A percentile compares a stretch with the other conserved stretches of the same genome.
Conservation (phyloP, 306 rosid genomes). For the Rosa multiflora region DNA sequence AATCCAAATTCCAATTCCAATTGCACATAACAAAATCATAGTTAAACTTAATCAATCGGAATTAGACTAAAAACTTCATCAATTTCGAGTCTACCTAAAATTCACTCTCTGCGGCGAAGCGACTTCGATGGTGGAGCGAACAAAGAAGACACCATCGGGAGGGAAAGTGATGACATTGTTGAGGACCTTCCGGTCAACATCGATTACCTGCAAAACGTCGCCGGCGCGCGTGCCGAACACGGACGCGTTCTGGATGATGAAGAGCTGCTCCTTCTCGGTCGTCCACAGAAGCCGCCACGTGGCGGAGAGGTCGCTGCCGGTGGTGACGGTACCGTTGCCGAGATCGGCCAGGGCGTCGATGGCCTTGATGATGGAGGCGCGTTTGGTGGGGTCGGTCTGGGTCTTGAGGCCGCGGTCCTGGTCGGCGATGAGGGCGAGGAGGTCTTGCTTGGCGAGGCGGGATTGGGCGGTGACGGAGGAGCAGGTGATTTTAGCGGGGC, state of each 20-base stretch:
- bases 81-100: slow-evolving; percentile 51
- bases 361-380: slow-evolving; percentile 51
- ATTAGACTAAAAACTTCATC: background rate
- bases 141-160: slow-evolving; percentile 92
- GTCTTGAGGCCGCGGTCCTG: slow-evolving; percentile 81
- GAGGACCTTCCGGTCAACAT: slow-evolving; percentile 50
- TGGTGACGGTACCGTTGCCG: slow-evolving; percentile 52
- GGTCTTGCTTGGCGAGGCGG: slow-evolving; percentile 49
- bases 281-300: slow-evolving; percentile 96
- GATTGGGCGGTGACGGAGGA: slow-evolving; percentile 60
- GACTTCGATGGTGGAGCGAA: slow-evolving; percentile 66
- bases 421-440: slow-evolving; percentile 71
- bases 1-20: background rate
- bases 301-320: slow-evolving; percentile 59
- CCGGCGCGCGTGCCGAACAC: slow-evolving; percentile 78
- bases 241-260: slow-evolving; percentile 69
- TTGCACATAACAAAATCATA: background rate
- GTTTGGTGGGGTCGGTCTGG: slow-evolving; percentile 45
- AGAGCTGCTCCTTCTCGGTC: slow-evolving; percentile 95
- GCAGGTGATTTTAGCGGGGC: slow-evolving; percentile 38
- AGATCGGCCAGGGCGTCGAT: slow-evolving; percentile 53
- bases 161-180: slow-evolving; percentile 92
- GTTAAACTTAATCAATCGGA: too few species aligned
- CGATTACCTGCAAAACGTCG: slow-evolving; percentile 89
- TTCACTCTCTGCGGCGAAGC: slow-evolving; percentile 76